Evolutionary conservation across 2,329 filamentous ascomycete genomes (phyloP), one percentile per base, ranked within the genome.

Genomic region (Ophiostoma triangulosporum): DNA sequence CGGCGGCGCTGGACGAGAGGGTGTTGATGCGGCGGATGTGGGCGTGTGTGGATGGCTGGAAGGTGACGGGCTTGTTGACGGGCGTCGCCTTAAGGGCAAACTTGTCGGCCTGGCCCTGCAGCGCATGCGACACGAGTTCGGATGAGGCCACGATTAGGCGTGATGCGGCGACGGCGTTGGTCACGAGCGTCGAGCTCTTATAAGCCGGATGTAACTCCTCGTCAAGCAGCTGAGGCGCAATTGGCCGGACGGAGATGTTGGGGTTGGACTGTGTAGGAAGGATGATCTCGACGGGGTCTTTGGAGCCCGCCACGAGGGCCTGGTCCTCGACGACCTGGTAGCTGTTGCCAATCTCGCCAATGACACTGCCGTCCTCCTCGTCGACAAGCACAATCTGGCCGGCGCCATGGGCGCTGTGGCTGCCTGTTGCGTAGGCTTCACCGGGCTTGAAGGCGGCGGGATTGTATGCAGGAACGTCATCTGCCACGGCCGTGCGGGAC

Each of bases 351-450:
- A 62, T 56, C 50, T 98, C 91, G 46, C 93, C 93, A 27, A 98
- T 86, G 8, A 98, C 86, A 61, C 88, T 94, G 51, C 93, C 93
- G 68, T 98, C 86, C 65, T 97, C 91, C 68, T 98, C 93, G 64
- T 98, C 89, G 15, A 98, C 75, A 9, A 98, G 76, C 5, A 98
- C 91, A 61, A 96, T 91, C 66, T 93, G 83, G 15, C 90, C 87
- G 33, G 78, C 66, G 53, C 81, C 75, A 15, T 54, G 48, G 4
- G 73, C 72, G 62, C 78, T 81, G 51, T 77, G 73, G 61, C 77
- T 80, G 15, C 80, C 80, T 53, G 76, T 71, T 12, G 79, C 81
- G 63, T 94, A 94, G 0, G 73, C 88, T 67, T 94, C 81, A 14
- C 90, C 89, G 0, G 87, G 84, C 32, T 78, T 81, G 68, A 84